A percentile compares a stretch with the other conserved stretches of the same genome.
Evolutionary conservation across 2,329 filamentous ascomycete genomes (phyloP).

Genomic region (Herpotrichia juniperi): DNA sequence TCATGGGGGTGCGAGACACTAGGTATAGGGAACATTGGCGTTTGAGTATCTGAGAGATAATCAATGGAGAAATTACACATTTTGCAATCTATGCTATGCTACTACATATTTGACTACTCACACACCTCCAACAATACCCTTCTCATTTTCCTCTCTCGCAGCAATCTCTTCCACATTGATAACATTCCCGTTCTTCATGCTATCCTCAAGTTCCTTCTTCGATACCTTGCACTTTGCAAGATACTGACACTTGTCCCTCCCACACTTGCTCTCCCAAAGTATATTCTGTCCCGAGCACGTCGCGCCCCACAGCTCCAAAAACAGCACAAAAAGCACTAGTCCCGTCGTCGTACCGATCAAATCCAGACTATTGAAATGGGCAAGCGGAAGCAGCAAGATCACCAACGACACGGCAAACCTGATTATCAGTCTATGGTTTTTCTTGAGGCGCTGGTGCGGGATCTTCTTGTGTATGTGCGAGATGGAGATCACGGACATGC

Average conservation of each 20-base stretch:
- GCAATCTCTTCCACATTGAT: constrained; percentile 44
- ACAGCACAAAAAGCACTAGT: constrained; percentile 41
- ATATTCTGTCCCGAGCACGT: constrained; percentile 36
- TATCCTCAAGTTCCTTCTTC: constrained; percentile 38
- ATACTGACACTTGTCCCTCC: constrained; percentile 33
- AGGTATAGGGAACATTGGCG: no score
- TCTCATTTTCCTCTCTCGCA: constrained; percentile 31
- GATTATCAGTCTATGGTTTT: constrained; percentile 58
- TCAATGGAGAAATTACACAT: no score
- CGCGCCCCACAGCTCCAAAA: constrained; percentile 42
- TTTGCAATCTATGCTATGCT: no score
- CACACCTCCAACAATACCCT: constrained; percentile 18
- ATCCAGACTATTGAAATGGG: constrained; percentile 46
- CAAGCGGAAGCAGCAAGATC: constrained; percentile 62
- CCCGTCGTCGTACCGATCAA: constrained; percentile 48
- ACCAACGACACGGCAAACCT: constrained; percentile 58
- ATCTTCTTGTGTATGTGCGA: constrained; percentile 63
- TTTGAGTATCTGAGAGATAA: no score
- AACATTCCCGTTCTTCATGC: constrained; percentile 32
- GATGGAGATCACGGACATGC: constrained; percentile 61
- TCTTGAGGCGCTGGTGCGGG: constrained; percentile 56
- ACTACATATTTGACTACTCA: not conserved
- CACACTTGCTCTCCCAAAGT: constrained; percentile 31
- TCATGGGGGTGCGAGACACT: no score
- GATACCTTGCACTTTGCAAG: constrained; percentile 36